Conservation (phyloP, 495 filamentous ascomycete genomes). For the Aspergillus asperescens region DNA sequence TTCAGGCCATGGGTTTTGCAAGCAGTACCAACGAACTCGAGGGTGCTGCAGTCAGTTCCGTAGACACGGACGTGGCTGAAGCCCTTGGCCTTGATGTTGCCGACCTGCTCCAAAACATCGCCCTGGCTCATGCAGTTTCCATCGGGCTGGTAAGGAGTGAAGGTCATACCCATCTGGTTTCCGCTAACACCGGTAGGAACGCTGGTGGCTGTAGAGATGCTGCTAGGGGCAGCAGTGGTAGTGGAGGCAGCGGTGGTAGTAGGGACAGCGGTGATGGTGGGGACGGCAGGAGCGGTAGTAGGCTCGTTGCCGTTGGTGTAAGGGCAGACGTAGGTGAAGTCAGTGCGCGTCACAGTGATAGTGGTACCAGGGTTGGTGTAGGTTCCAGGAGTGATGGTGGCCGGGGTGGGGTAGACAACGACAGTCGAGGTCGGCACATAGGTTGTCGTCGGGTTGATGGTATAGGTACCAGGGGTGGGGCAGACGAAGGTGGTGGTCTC, state of each 20-base stretch:
- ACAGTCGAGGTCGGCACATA: constrained; percentile 49
- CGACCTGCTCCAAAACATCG: constrained; percentile 59
- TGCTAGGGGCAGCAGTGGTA: constrained; percentile 18
- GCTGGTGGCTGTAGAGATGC: constrained; percentile 15
- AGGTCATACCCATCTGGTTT: constrained; percentile 81
- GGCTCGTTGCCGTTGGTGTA: constrained; percentile 41
- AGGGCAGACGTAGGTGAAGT: constrained; percentile 68
- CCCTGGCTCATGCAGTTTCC: constrained; percentile 62
- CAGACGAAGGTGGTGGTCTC: constrained; percentile 71
- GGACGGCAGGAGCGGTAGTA: constrained; percentile 20
- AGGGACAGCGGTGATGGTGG: constrained; percentile 21
- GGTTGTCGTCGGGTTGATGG: constrained; percentile 66
- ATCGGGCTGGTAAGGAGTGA: constrained; percentile 68
- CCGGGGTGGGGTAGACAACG: constrained; percentile 60
- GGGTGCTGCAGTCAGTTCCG: constrained; percentile 81
- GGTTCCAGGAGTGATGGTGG: constrained; percentile 62
- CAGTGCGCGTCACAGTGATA: constrained; percentile 64
- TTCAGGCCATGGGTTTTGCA: constrained; percentile 57
- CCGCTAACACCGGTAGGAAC: constrained; percentile 24
- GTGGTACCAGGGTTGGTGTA: constrained; percentile 65
- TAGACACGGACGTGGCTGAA: constrained; percentile 84
- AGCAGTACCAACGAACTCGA: constrained; percentile 66
- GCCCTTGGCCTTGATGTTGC: constrained; percentile 62
- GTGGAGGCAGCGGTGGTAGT: constrained; percentile 21
- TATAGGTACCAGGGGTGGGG: constrained; percentile 76